phyloP scores from a whole-genome alignment of 768 basidiomycete genomes.

The Suillus ampliporus region DNA sequence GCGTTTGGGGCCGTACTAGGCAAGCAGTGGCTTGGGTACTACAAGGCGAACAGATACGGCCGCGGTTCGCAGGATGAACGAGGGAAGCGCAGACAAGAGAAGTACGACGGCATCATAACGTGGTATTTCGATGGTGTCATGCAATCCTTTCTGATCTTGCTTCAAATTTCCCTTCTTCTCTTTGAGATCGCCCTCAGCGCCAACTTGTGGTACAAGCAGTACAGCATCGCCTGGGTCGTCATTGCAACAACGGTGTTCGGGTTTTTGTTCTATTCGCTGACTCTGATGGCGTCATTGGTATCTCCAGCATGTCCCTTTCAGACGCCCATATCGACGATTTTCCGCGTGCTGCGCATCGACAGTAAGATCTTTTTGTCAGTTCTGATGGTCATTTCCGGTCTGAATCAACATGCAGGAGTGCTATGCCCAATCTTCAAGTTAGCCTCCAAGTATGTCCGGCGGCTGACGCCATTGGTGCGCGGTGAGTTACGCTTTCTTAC shows the following conservation, averaged over 20 bases:
- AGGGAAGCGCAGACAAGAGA: constrained; percentile 14
- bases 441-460: not conserved
- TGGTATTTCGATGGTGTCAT: constrained; percentile 20
- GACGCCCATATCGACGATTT: constrained; percentile 1
- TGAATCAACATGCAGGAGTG: not conserved
- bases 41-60: not conserved
- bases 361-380: not conserved
- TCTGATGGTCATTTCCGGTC: not conserved
- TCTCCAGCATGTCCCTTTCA: constrained; percentile 8
- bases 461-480: not conserved
- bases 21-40: constrained; percentile 21
- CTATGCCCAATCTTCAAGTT: not conserved
- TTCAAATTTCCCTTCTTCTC: constrained; percentile 18
- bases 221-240: not conserved
- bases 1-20: constrained; percentile 20
- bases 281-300: constrained; percentile 10
- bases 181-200: constrained; percentile 18
- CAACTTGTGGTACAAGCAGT: not conserved
- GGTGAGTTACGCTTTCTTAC: not conserved
- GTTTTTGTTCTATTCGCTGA: constrained; percentile 7
- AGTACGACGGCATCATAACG: constrained; percentile 14
- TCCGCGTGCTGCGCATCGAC: not conserved
- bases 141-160: constrained; percentile 16
- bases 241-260: not conserved
- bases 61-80: constrained; percentile 17